Base-by-base conservation (phyloP, 345 rosid genomes). In the Salix udensis region DNA sequence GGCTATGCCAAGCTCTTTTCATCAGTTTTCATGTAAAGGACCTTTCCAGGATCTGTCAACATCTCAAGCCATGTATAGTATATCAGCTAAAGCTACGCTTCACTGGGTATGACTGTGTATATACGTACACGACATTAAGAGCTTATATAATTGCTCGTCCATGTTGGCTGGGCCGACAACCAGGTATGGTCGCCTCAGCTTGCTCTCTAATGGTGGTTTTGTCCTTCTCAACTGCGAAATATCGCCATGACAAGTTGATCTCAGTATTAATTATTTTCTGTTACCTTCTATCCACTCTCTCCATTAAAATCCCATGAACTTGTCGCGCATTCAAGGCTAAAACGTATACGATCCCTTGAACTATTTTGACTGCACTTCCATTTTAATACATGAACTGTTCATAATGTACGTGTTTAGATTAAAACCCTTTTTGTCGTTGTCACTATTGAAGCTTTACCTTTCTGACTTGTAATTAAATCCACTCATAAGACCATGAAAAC, bases 181-280 rank as follows among this genome's bases (percentile, higher is more conserved):
- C 16, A 66, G 15, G 71, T 55, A 55, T 73, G 81, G 73, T 60
- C 69, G 58, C 81, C 37, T 46, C 46, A 40, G 46, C 72, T 23
- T 36, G 30, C 21, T 31, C 10, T 40, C 40, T 55, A 28, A 5
- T 15, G 26, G 64, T 18, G 69, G 40, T 62, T 15, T n/a, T 23
- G 34, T 30, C 50, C 26, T 65, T n/a, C 19, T 36, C 19, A 26
- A 21, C 61, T 21, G 21, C 21, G 34, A 65, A 65, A 65, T 65
- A 21, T 9, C 40, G 7, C 55, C 24, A 61, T 26, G 8, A 39
- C n/a, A 62, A 18, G 19, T 64, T 64, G 61, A 74, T 68, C 30
- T 64, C 21, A 28, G 39, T 4, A 2, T 37, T 9, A 11, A 23
- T 23, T 58, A 6, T 23, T 40, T 40, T 40, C 46, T 10, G 46